Base-by-base conservation (phyloP, 1,284 basidiomycete species). In the Marasmius fiardii region DNA sequence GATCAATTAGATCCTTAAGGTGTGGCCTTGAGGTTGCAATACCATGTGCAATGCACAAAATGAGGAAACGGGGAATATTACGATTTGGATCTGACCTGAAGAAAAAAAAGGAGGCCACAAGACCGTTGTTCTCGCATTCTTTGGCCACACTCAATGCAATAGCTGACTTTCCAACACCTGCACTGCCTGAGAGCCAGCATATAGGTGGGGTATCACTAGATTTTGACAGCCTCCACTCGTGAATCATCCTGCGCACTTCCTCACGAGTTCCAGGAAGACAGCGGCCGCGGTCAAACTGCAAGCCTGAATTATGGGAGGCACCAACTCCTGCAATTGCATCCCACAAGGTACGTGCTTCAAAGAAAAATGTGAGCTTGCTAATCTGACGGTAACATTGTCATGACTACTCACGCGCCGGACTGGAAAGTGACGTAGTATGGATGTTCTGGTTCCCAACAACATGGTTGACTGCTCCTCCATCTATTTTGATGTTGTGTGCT, bases 141-240 rank as follows among this genome's bases (percentile, higher is more conserved):
- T 60, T 28, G 14, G 61, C 59, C 10, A 65, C 37, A 2, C 58
- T 61, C 20, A 56, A 59, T 0, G 63, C 63, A 5, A 65, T 59
- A 2, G 63, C 51, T 0, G 63, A 61, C 47, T 65, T 64, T 4
- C 62, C 63, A 11, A 31, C 35, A 4, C 63, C 63, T 6, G 61
- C 61, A 5, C 47, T 33, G 7, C 63, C 62, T 35, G 55, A 48
- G 8, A 65, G 52, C 61, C 58, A 64, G 28, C 53, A 56, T n/a
- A n/a, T n/a, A n/a, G n/a, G n/a, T n/a, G n/a, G n/a, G n/a, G n/a
- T n/a, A n/a, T n/a, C n/a, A n/a, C n/a, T n/a, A n/a, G n/a, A n/a
- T 26, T 34, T 31, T 10, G 23, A 14, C 1, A 21, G 5, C 3
- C 55, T 37, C 63, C 63, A 65, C 11, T n/a, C n/a, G n/a, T n/a